These are phyloP conservation scores for Psidium guajava DNA, from an alignment of 345 rosid species.

Conservation along the genomic window DNA sequence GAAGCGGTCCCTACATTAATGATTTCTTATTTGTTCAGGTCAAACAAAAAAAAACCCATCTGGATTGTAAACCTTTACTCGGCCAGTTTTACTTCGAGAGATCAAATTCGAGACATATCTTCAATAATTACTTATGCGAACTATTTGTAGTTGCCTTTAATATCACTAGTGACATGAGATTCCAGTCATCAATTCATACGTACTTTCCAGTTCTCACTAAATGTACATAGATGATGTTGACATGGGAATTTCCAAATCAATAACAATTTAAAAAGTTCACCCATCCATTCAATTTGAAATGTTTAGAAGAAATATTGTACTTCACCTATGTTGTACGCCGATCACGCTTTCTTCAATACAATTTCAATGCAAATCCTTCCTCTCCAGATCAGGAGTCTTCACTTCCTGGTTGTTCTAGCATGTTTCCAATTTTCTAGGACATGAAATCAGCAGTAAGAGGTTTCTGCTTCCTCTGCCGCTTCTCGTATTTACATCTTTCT, in stretches of 20 bases:
- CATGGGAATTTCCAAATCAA: neutral
- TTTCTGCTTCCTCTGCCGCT: neutral
- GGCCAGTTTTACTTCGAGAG: rapidly evolving
- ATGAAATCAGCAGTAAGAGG: neutral
- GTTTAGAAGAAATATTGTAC: neutral
- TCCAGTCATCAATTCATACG: neutral
- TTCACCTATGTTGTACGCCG: neutral
- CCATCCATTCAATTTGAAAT: neutral
- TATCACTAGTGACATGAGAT: neutral
- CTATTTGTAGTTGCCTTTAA: neutral
- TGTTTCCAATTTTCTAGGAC: neutral
- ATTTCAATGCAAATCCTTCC: neutral
- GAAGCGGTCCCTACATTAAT: neutral
- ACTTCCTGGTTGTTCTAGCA: neutral
- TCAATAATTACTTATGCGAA: neutral
- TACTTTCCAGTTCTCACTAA: neutral
- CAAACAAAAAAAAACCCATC: neutral
- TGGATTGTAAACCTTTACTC: neutral
- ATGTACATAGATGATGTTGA: neutral
- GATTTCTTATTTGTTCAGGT: neutral
- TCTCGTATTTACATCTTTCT: no score
- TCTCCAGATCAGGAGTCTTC: neutral
- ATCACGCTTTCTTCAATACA: neutral
- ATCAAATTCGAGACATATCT: neutral
- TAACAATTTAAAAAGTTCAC: neutral